Evolutionary conservation across 129 eudicot species (phyloP), one percentile per base, ranked within the genome.

Genomic region (Smallanthus sonchifolius): DNA sequence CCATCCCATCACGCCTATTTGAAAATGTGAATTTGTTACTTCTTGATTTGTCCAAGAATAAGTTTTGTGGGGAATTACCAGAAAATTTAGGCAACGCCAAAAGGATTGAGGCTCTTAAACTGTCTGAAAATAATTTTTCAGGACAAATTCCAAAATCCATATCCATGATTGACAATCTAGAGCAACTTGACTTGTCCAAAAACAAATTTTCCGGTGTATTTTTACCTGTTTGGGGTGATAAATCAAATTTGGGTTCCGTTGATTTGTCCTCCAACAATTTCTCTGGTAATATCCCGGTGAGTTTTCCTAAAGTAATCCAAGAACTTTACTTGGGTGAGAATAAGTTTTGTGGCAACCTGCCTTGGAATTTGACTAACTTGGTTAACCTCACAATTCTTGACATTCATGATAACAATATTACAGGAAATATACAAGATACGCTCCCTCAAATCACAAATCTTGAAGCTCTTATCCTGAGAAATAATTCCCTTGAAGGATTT

Each of bases 131-230:
- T 70, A 78, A 83, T 8, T 73, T 88, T 69, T 80, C 81, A 2
- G 90, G 93, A 13, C 74, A 80, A 44, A 80, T 88, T 45, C 93
- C 93, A 15, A 8, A 3, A 11, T 87, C 93, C 3, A 81, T 87
- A n/a, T 54, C 80, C 3, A 70, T 65, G 14, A 75, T 83, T 24
- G 73, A 77, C 63, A 67, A 79, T 14, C 78, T 88, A n/a, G 7
- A 72, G 11, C 59, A 63, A 52, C 30, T 85, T 35, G 93, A 85
- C 69, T 81, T 88, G 78, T 88, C 93, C 8, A 40, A 72, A 65
- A 88, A 88, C 63, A 69, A 32, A 48, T 66, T 88, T 55, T 80
- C 84, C 6, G 86, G 90, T 24, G 16, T 76, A 8, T 0, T 56
- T 87, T 40, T n/a, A n/a, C 93, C 89, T 3, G 20, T 14, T 24